A percentile compares a stretch with the other conserved stretches of the same genome.
Evolutionary conservation across 2,329 filamentous ascomycete genomes (phyloP).

Genomic region (Alternaria gansuensis): DNA sequence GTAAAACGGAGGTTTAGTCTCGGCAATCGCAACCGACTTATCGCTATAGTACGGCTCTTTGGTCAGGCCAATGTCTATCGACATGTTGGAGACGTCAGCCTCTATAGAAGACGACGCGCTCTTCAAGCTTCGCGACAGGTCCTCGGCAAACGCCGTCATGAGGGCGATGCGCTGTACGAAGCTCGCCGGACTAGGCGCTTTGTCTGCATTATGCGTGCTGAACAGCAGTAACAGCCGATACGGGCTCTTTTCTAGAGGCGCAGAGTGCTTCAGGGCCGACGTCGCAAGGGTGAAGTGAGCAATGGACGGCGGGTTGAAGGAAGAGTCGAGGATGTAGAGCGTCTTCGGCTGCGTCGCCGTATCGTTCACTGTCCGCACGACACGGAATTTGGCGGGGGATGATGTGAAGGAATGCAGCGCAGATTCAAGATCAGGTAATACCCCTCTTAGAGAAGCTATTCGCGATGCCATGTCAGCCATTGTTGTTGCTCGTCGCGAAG

Average conservation of each 20-base stretch:
- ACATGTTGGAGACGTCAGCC: conserved; percentile 31
- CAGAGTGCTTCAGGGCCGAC: conserved; percentile 59
- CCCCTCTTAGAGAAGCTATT: conserved; percentile 36
- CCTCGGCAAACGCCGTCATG: conserved; percentile 74
- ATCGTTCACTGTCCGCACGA: conserved; percentile 50
- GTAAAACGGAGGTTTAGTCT: conserved; percentile 48
- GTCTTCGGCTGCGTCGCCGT: conserved; percentile 49
- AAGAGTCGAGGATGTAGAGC: conserved; percentile 71
- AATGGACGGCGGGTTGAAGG: conserved; percentile 70
- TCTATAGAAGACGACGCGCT: conserved; percentile 9
- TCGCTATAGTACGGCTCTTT: conserved; percentile 77
- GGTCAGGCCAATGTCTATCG: conserved; percentile 73
- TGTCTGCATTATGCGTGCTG: conserved; percentile 72
- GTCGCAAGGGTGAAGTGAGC: conserved; percentile 66
- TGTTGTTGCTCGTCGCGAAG: conserved; percentile 4
- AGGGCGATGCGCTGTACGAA: conserved; percentile 74
- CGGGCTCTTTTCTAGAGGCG: conserved; percentile 47
- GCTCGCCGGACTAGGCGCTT: conserved; percentile 70
- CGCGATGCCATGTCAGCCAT: conserved; percentile 43
- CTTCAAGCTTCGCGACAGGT: conserved; percentile 53
- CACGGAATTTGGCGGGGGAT: conserved; percentile 47
- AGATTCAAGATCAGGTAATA: conserved; percentile 47
- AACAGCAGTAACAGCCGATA: conserved; percentile 66
- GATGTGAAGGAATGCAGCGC: conserved; percentile 46
- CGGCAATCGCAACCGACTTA: conserved; percentile 70